Evolutionary conservation across 148 eudicot genomes (phyloP).

Genomic region (Vaccinium vitisidaea): DNA sequence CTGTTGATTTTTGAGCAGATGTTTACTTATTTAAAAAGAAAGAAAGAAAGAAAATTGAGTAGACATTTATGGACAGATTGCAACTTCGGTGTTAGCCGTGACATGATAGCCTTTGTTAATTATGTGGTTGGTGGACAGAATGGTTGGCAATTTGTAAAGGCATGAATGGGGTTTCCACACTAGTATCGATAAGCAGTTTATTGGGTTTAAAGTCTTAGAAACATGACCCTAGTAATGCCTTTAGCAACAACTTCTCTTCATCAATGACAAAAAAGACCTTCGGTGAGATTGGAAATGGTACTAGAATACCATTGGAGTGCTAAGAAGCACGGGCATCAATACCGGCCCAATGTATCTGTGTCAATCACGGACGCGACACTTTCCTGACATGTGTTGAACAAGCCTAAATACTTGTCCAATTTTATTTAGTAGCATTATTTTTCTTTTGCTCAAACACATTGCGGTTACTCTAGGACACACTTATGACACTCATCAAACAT

Average conservation of each 20-base stretch:
- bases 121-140: neutral
- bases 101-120: neutral
- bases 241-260: slow-evolving; percentile 1
- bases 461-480: too few species aligned
- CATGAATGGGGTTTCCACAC: neutral
- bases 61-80: neutral
- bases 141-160: neutral
- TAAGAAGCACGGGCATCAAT: too few species aligned
- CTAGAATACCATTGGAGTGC: neutral
- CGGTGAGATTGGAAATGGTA: neutral
- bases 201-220: neutral
- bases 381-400: too few species aligned
- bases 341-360: too few species aligned
- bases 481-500: too few species aligned
- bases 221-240: neutral
- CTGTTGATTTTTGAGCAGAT: too few species aligned
- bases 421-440: too few species aligned
- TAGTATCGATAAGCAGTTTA: neutral
- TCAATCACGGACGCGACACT: too few species aligned
- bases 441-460: too few species aligned
- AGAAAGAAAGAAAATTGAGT: too few species aligned
- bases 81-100: neutral
- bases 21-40: too few species aligned
- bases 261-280: neutral
- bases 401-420: too few species aligned